A percentile compares a stretch with the other conserved stretches of the same genome.
These are phyloP conservation scores for Suillus subalutaceus DNA, from an alignment of 768 basidiomycete genomes.

Conservation along the genomic window DNA sequence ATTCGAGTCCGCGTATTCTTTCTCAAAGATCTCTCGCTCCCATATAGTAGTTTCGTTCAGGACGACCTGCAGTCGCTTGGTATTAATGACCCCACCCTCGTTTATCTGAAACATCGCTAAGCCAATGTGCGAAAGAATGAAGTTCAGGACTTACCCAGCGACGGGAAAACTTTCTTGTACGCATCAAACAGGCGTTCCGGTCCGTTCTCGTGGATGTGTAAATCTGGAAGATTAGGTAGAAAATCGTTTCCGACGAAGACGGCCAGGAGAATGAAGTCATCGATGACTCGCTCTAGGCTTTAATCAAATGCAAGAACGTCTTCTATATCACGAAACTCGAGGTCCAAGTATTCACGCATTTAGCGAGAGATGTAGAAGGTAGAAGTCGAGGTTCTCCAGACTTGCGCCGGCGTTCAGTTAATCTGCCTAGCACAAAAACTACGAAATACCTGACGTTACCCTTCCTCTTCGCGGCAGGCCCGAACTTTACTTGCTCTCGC, in stretches of 20 bases:
- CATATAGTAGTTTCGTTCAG: constrained; percentile 86
- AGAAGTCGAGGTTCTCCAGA: constrained; percentile 86
- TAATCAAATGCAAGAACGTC: constrained; percentile 76
- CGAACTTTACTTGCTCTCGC: constrained; percentile 98
- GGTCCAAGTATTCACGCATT: constrained; percentile 97
- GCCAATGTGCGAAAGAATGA: background rate
- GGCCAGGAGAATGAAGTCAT: constrained; percentile 95
- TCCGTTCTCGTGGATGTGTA: constrained; percentile 98
- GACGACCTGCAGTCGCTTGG: constrained; percentile 79
- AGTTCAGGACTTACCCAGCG: constrained; percentile 50
- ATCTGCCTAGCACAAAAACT: constrained; percentile 6
- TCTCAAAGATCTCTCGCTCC: constrained; percentile 91
- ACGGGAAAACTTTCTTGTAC: constrained; percentile 90
- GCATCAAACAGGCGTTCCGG: constrained; percentile 91
- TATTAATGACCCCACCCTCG: constrained; percentile 82
- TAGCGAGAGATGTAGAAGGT: constrained; percentile 90
- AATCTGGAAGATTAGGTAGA: constrained; percentile 91
- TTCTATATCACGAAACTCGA: constrained; percentile 84
- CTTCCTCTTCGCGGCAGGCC: constrained; percentile 77
- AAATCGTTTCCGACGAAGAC: constrained; percentile 99
- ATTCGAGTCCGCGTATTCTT: constrained; percentile 84
- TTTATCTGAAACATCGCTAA: constrained; percentile 58
- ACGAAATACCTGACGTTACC: constrained; percentile 50
- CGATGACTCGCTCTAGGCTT: constrained; percentile 91
- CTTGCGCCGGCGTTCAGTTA: constrained; percentile 28